Base-by-base conservation (phyloP, 2,329 filamentous ascomycete genomes). In the Penicillium digitatum region DNA sequence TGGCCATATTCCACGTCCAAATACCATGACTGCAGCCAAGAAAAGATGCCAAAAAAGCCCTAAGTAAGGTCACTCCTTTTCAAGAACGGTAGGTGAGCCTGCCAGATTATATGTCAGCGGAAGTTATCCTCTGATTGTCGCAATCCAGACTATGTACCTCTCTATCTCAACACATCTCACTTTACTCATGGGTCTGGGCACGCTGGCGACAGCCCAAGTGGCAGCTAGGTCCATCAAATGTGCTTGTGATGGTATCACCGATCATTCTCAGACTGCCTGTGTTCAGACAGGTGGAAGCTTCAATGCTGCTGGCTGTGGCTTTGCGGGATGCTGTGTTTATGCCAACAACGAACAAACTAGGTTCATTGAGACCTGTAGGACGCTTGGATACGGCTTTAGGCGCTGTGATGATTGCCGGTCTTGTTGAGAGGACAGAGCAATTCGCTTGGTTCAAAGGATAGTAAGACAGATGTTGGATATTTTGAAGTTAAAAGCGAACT, bases 271-370 rank as follows among this genome's bases (percentile, higher is more conserved):
- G 5, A 32, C 35, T n/a, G 53, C 48, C 16, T 55, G 53, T 40
- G 20, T 8, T 31, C 29, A 31, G 22, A 47, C 22, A n/a, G 53
- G 53, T 8, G 53, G 46, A 31, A 29, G n/a, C 6, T 55, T 44
- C 20, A 44, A 44, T 39, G 48, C 10, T 14, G 10, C 12, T 2
- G 53, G 29, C 10, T 55, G 53, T 31, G 53, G 48, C 6, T 55
- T 55, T 31, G 22, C 53, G 5, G 48, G 48, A 18, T 55, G 53
- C 37, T 55, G 53, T 52, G 42, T 55, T 22, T 55, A 55, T 43
- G 42, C 53, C 31, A 50, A 50, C n/a, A 32, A 20, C 22, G 46
- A 55, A 44, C 53, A 55, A 27, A 16, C 5, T 14, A 32, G 20
- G 6, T 55, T 55, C n/a, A 47, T 55, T 43, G 48, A 55, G 16